Percentiles rank a stretch among this genome's conserved stretches.
phyloP scores from a whole-genome alignment of 208 protist species.

The Wallacemonas rigidus region DNA sequence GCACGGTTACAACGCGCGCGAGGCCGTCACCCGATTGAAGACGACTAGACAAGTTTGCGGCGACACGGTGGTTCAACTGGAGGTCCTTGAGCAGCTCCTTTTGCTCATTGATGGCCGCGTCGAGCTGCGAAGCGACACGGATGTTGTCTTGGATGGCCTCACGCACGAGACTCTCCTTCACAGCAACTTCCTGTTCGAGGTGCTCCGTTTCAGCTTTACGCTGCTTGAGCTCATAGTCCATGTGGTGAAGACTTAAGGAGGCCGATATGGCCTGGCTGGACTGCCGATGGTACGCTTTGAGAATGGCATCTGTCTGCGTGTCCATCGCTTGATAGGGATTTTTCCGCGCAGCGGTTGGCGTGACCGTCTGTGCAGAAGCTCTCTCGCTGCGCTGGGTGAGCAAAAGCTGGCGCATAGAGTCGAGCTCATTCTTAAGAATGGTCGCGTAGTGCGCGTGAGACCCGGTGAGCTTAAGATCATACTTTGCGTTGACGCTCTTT shows the following conservation, averaged over 20 bases:
- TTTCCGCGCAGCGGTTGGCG: not conserved
- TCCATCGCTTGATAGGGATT: not conserved
- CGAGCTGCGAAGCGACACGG: slow-evolving; percentile 31
- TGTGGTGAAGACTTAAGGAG: slow-evolving; percentile 14
- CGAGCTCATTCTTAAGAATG: slow-evolving; percentile 79
- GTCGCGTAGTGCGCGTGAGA: slow-evolving; percentile 76
- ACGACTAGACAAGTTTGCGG: slow-evolving; percentile 1
- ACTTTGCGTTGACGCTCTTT: slow-evolving; percentile 80
- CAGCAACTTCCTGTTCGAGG: slow-evolving; percentile 35
- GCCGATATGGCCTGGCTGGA: not conserved
- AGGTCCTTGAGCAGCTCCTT: slow-evolving; percentile 69
- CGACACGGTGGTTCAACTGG: slow-evolving; percentile 37
- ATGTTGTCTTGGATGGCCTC: slow-evolving; percentile 46
- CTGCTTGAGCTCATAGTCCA: slow-evolving; percentile 32
- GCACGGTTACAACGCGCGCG: slow-evolving; percentile 9
- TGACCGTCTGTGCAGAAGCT: not conserved
- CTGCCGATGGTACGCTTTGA: not conserved
- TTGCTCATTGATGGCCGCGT: slow-evolving; percentile 47
- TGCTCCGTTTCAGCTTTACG: slow-evolving; percentile 21
- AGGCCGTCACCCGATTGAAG: slow-evolving; percentile 5
- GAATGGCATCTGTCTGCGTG: not conserved
- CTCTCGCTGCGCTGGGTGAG: not conserved
- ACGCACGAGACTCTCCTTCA: slow-evolving; percentile 12
- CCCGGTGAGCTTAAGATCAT: slow-evolving; percentile 72
- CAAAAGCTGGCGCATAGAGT: slow-evolving; percentile 43